Conservation (phyloP, 768 basidiomycete species). For the Thelephora ganbajun region DNA sequence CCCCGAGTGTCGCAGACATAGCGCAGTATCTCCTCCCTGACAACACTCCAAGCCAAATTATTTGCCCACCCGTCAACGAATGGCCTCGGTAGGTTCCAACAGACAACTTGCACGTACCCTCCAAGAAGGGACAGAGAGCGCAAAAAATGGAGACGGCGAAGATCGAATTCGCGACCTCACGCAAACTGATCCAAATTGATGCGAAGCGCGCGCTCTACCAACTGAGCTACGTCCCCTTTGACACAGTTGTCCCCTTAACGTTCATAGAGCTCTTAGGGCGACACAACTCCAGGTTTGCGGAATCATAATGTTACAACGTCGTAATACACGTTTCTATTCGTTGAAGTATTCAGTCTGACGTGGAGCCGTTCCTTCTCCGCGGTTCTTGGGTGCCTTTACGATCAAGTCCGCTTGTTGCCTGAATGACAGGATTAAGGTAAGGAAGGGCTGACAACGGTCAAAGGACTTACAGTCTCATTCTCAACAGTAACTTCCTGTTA, state of each 20-base stretch:
- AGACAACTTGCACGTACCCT: too few species aligned
- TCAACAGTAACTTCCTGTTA: slow-evolving; percentile 66
- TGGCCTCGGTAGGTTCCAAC: too few species aligned
- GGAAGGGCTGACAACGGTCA: not conserved
- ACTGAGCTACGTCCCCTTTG: slow-evolving; percentile 10
- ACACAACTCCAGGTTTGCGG: too few species aligned
- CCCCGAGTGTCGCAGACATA: too few species aligned
- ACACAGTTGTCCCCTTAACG: not conserved
- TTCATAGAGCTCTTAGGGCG: not conserved
- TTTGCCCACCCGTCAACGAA: too few species aligned
- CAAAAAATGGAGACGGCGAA: slow-evolving; percentile 9
- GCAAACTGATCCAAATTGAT: slow-evolving; percentile 4
- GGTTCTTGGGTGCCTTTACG: slow-evolving; percentile 47
- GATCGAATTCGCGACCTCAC: slow-evolving; percentile 11
- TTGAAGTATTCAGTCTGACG: not conserved
- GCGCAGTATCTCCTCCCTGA: too few species aligned
- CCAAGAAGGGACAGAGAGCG: too few species aligned
- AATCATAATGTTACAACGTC: too few species aligned
- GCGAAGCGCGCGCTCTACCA: slow-evolving; percentile 12
- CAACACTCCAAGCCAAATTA: too few species aligned
- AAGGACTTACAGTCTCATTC: slow-evolving; percentile 63
- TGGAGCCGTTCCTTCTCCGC: not conserved
- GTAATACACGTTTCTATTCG: not conserved
- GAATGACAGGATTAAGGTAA: slow-evolving; percentile 1
- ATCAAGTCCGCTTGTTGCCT: slow-evolving; percentile 76